Evolutionary conservation across 257 asterid genomes (phyloP).

Genomic region (Capsicum pubescens): DNA sequence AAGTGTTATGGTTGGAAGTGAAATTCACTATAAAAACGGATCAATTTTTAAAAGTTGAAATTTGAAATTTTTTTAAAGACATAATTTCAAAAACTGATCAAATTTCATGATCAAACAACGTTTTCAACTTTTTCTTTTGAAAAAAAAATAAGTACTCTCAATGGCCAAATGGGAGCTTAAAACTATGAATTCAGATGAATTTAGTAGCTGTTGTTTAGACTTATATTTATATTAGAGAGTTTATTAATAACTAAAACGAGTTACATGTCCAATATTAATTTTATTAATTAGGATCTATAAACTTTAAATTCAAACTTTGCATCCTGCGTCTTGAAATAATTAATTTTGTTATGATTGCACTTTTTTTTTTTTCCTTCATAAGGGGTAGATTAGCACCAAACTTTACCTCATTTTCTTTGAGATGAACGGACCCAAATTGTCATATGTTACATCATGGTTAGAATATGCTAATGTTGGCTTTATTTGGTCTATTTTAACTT

Average conservation of each 20-base stretch:
- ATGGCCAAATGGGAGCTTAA: no score
- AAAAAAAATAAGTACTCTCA: no score
- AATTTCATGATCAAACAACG: no score
- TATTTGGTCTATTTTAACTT: background rate
- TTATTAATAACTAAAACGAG: background rate
- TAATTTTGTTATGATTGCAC: background rate
- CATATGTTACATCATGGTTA: slow-evolving; percentile 24
- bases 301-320: background rate
- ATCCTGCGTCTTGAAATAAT: background rate
- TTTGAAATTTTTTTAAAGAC: no score
- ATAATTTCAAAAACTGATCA: no score
- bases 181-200: background rate
- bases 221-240: background rate
- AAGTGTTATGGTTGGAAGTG: no score
- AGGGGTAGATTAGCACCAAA: background rate
- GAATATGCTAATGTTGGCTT: slow-evolving; percentile 10
- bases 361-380: background rate
- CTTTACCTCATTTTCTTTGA: background rate
- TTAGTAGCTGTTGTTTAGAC: background rate
- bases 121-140: no score
- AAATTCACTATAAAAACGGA: no score
- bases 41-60: no score
- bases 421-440: slow-evolving; percentile 16
- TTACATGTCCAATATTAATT: background rate
- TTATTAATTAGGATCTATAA: background rate